These are phyloP conservation scores for Colletotrichum karsti DNA, from an alignment of 2,329 filamentous ascomycete species.

Conservation along the genomic window DNA sequence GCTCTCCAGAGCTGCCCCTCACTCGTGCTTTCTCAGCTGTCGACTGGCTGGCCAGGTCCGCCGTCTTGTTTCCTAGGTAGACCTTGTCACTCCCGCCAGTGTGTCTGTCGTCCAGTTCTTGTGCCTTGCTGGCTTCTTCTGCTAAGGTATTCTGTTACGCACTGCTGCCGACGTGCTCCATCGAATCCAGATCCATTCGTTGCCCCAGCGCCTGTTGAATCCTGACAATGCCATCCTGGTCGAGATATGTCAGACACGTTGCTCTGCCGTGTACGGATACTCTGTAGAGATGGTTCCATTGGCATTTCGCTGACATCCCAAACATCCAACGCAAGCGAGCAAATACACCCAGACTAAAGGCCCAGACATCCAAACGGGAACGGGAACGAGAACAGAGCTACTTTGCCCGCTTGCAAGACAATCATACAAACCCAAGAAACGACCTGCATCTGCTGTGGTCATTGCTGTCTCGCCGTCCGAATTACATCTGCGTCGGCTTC, in stretches of 20 bases:
- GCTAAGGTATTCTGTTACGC: neutral
- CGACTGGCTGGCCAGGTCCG: conserved; percentile 10
- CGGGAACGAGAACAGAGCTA: conserved; percentile 3
- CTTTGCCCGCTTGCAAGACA: conserved; percentile 4
- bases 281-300: too few relatives aligned
- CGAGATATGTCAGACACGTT: conserved; percentile 19
- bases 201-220: conserved; percentile 24
- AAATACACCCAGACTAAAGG: neutral
- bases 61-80: neutral
- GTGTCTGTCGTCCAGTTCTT: too few relatives aligned
- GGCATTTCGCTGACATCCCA: neutral
- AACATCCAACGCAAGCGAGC: conserved; percentile 7
- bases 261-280: neutral
- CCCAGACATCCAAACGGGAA: conserved; percentile 6
- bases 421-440: neutral
- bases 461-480: neutral
- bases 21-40: conserved; percentile 22
- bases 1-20: conserved; percentile 23
- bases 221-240: conserved; percentile 9
- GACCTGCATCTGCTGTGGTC: neutral
- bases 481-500: neutral
- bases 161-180: neutral
- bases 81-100: neutral
- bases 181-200: conserved; percentile 18
- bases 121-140: neutral